phyloP scores from a whole-genome alignment of 129 eudicot genomes.

The Flaveria linearis region DNA sequence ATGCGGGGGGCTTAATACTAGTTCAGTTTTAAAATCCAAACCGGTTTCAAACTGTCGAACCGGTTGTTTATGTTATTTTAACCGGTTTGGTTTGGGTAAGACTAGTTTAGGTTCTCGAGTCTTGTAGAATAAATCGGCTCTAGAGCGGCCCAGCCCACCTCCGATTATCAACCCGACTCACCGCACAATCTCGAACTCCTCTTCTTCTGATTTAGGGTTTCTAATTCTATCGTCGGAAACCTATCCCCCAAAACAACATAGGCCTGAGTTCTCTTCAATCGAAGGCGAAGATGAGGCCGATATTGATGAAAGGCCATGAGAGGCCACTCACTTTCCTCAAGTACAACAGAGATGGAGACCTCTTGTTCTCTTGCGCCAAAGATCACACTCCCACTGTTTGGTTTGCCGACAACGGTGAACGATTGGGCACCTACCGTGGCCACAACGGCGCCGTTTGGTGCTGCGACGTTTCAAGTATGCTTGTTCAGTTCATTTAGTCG shows the following conservation, averaged over 20 bases:
- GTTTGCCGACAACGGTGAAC: slow-evolving; percentile 95
- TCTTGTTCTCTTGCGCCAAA: slow-evolving; percentile 88
- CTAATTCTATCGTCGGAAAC: background rate
- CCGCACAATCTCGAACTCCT: background rate
- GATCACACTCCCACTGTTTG: slow-evolving; percentile 95
- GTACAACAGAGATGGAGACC: slow-evolving; percentile 95
- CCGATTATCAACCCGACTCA: background rate
- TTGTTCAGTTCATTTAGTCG: background rate
- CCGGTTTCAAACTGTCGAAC: too few species aligned
- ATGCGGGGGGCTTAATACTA: too few species aligned
- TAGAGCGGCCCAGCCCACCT: background rate
- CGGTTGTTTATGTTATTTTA: too few species aligned
- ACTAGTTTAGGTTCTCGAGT: too few species aligned
- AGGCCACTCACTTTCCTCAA: slow-evolving; percentile 90
- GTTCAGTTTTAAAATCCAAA: too few species aligned
- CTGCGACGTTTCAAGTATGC: slow-evolving; percentile 73
- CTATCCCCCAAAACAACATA: background rate
- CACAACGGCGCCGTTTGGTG: slow-evolving; percentile 98
- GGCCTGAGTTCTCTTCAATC: background rate
- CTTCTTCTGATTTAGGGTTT: slow-evolving; percentile 20
- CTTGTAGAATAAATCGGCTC: background rate
- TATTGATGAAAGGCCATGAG: slow-evolving; percentile 97
- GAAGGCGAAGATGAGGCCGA: slow-evolving; percentile 76
- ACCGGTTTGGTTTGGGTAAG: too few species aligned
- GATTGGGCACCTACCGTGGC: slow-evolving; percentile 89